Evolutionary conservation across 169 alveolate species (phyloP).

Genomic region (Plasmodium cynomolgi): DNA sequence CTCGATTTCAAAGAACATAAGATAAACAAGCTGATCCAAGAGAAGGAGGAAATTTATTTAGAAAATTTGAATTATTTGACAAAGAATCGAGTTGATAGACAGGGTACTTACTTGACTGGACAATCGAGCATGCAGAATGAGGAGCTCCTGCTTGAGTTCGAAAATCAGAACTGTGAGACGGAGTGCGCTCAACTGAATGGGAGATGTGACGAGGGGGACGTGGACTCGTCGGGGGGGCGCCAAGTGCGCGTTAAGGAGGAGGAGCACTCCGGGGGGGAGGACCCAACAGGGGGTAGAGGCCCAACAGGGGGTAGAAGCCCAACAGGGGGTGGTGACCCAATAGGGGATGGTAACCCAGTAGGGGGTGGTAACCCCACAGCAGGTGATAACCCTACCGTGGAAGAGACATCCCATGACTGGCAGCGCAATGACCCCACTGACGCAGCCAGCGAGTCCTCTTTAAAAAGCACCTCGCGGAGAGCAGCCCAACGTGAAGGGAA

Average conservation of each 20-base stretch:
- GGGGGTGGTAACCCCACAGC: too few relatives aligned
- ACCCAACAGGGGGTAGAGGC: background rate
- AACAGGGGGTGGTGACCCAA: background rate
- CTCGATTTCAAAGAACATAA: constrained; percentile 33
- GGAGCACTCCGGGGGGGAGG: background rate
- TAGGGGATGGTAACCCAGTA: too few relatives aligned
- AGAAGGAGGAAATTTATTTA: constrained; percentile 56
- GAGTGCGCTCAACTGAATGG: background rate
- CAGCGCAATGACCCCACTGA: background rate
- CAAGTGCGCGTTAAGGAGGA: background rate
- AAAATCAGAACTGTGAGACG: background rate
- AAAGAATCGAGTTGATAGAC: constrained; percentile 1
- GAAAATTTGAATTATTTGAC: constrained; percentile 3
- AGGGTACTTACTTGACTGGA: background rate
- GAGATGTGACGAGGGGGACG: background rate
- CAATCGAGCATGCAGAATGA: background rate
- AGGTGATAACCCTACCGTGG: background rate
- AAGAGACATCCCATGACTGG: background rate
- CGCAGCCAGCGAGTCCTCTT: background rate
- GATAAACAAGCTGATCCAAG: constrained; percentile 21
- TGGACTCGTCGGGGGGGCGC: background rate
- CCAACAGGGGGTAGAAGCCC: too few relatives aligned
- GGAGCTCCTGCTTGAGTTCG: background rate
- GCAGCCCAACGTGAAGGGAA: background rate
- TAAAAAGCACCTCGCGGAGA: background rate